Percentiles rank a stretch among this genome's conserved stretches.
These are phyloP conservation scores for Royoungia palumana DNA, from an alignment of 768 basidiomycete genomes.

Conservation along the genomic window DNA sequence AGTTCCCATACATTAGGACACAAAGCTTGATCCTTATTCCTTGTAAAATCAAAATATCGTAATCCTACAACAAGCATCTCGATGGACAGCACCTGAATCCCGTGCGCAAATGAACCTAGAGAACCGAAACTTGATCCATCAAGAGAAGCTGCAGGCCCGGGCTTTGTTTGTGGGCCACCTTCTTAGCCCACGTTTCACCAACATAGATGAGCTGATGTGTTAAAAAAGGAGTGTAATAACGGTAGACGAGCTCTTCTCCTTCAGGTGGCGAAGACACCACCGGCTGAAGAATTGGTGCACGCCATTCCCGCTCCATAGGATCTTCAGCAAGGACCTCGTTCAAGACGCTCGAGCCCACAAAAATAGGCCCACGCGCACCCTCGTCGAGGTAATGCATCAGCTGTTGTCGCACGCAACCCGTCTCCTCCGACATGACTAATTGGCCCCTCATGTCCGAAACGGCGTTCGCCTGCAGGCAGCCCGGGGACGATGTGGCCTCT, in stretches of 20 bases:
- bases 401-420: neutral
- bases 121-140: no score
- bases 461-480: neutral
- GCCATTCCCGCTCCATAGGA: slow-evolving; percentile 2
- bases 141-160: no score
- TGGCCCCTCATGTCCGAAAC: slow-evolving; percentile 1
- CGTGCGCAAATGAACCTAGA: no score
- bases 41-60: no score
- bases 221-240: slow-evolving; percentile 5
- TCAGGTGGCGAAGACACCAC: slow-evolving; percentile 2
- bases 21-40: no score
- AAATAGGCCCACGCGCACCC: slow-evolving; percentile 14
- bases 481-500: neutral
- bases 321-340: slow-evolving; percentile 2
- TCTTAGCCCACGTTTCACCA: slow-evolving; percentile 19
- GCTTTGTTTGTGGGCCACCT: slow-evolving; percentile 1
- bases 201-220: slow-evolving; percentile 12
- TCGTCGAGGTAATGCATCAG: slow-evolving; percentile 19
- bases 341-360: slow-evolving; percentile 9
- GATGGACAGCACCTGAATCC: no score
- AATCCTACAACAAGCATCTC: no score
- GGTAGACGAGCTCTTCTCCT: slow-evolving; percentile 14
- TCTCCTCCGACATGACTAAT: neutral
- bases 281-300: slow-evolving; percentile 7
- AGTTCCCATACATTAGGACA: no score